Conservation (phyloP, 495 filamentous ascomycete genomes). For the Xylaria bambusicola region DNA sequence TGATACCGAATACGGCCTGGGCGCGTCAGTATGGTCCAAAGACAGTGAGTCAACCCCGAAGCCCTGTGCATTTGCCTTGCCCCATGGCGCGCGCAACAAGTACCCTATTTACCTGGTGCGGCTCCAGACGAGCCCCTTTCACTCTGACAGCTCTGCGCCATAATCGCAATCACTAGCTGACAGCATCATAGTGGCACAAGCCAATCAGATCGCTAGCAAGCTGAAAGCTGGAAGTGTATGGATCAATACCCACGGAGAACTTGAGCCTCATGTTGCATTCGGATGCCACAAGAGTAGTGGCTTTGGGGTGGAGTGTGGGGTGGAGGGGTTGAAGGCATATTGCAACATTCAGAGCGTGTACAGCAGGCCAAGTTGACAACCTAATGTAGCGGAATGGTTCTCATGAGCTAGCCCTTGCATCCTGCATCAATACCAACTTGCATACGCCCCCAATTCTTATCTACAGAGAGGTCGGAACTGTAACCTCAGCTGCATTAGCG, state of each 20-base stretch:
- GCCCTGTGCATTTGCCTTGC: too few species aligned
- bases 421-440: too few species aligned
- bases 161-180: not conserved
- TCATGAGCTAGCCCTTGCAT: too few species aligned
- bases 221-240: conserved; percentile 56
- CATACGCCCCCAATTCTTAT: too few species aligned
- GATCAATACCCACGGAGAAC: conserved; percentile 46
- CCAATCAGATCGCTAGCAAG: conserved; percentile 46
- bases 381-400: too few species aligned
- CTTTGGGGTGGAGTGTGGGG: conserved; percentile 54
- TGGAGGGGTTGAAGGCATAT: conserved; percentile 50
- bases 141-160: too few species aligned
- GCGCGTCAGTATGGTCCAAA: conserved; percentile 55
- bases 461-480: too few species aligned
- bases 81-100: too few species aligned
- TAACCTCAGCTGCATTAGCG: too few species aligned
- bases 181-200: conserved; percentile 24
- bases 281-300: conserved; percentile 59
- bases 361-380: not conserved
- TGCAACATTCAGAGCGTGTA: conserved; percentile 49
- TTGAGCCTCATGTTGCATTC: conserved; percentile 47
- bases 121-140: too few species aligned
- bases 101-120: too few species aligned
- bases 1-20: conserved; percentile 52
- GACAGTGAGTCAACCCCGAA: conserved; percentile 35